These are phyloP conservation scores for Filobasidium uniguttulatum DNA, from an alignment of 1,284 basidiomycete species.

Conservation along the genomic window DNA sequence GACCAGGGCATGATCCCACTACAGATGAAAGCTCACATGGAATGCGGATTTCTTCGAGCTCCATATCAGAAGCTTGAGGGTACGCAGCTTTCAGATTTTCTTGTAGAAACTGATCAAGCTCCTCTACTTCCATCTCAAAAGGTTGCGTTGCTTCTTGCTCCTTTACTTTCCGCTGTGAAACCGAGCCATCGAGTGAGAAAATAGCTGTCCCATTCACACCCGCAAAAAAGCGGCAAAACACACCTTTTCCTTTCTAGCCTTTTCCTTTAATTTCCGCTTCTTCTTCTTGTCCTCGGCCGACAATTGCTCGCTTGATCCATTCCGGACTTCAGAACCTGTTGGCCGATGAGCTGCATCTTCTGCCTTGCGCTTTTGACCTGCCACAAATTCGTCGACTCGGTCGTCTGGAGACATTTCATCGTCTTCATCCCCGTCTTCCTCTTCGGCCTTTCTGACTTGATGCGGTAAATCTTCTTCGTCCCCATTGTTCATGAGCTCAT, in stretches of 20 bases:
- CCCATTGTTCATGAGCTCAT: slow-evolving; percentile 11
- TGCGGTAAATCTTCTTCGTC: slow-evolving; percentile 7
- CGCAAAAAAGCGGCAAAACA: not conserved
- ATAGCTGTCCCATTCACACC: not conserved
- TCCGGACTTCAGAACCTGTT: no score
- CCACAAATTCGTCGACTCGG: no score
- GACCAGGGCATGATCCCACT: no score
- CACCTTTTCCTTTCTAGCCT: slow-evolving; percentile 14
- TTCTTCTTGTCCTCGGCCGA: slow-evolving; percentile 18
- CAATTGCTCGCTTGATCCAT: no score
- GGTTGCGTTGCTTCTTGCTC: slow-evolving; percentile 9
- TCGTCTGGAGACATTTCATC: slow-evolving; percentile 5
- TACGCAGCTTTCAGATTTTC: slow-evolving; percentile 15
- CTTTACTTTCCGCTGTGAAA: slow-evolving; percentile 5
- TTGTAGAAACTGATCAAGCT: slow-evolving; percentile 9
- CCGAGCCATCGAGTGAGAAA: not conserved
- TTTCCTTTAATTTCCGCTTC: slow-evolving; percentile 18
- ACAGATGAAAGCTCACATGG: slow-evolving; percentile 17
- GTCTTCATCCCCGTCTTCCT: slow-evolving; percentile 9
- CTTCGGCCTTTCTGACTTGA: slow-evolving; percentile 6
- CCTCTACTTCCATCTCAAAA: slow-evolving; percentile 6
- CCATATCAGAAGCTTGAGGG: slow-evolving; percentile 27
- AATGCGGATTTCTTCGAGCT: slow-evolving; percentile 29
- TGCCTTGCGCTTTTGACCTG: no score
- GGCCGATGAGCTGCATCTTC: no score